Evolutionary conservation across 345 rosid species (phyloP).

Genomic region (Boechera retrofracta): DNA sequence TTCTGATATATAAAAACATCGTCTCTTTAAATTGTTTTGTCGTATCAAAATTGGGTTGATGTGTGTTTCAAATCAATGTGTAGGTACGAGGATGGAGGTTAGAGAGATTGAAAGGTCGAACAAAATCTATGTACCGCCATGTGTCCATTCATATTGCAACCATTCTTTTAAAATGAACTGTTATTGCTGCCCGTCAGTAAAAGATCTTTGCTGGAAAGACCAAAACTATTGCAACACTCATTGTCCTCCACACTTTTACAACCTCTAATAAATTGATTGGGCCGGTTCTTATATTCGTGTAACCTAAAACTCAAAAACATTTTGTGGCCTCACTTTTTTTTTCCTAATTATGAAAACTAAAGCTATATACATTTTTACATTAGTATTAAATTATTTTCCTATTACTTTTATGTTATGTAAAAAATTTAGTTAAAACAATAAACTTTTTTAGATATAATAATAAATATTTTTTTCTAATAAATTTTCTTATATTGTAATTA

Average conservation of each 20-base stretch:
- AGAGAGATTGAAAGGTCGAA: not conserved
- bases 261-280: not conserved
- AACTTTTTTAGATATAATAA: no score
- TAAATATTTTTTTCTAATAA: no score
- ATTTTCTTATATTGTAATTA: no score
- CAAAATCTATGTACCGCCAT: constrained; percentile 3
- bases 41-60: not conserved
- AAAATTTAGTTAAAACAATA: no score
- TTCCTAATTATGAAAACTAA: no score
- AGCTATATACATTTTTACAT: no score
- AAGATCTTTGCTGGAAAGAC: not conserved
- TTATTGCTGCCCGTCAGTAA: not conserved
- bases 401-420: no score
- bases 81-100: constrained; percentile 7
- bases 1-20: not conserved
- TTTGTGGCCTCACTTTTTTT: no score
- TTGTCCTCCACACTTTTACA: not conserved
- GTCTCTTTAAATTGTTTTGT: no score
- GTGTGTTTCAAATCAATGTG: not conserved
- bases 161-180: not conserved
- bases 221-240: not conserved
- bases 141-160: not conserved
- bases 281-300: no score
- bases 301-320: no score
- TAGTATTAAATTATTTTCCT: no score